Conservation (phyloP, 2,329 filamentous ascomycete species). For the Septoria petroselini region DNA sequence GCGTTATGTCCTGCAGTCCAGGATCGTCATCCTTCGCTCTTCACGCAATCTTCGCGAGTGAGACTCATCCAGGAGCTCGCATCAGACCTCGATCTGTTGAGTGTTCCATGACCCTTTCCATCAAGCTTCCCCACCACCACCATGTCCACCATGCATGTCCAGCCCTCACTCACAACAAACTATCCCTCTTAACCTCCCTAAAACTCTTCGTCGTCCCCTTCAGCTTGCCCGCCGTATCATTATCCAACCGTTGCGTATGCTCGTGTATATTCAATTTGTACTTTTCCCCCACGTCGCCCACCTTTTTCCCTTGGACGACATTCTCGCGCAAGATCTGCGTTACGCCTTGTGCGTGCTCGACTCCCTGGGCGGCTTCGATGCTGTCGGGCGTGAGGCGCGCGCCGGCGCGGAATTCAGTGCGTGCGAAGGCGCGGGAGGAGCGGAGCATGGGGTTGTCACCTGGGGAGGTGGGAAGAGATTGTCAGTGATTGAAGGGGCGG, state of each 20-base stretch:
- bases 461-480: slow-evolving; percentile 39
- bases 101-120: too few species aligned
- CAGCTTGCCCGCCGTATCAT: slow-evolving; percentile 77
- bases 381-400: slow-evolving; percentile 57
- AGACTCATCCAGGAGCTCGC: too few species aligned
- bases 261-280: slow-evolving; percentile 81
- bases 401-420: slow-evolving; percentile 69
- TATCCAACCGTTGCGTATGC: slow-evolving; percentile 86
- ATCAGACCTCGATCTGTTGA: too few species aligned
- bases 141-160: too few species aligned
- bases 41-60: too few species aligned
- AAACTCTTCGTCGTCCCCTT: slow-evolving; percentile 41
- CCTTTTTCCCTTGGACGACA: slow-evolving; percentile 70
- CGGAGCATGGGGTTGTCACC: slow-evolving; percentile 67
- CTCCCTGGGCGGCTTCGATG: slow-evolving; percentile 59
- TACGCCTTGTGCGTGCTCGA: slow-evolving; percentile 78
- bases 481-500: neutral
- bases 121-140: too few species aligned
- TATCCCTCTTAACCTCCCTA: slow-evolving; percentile 41
- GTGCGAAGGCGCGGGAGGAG: slow-evolving; percentile 70
- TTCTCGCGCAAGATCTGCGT: slow-evolving; percentile 77
- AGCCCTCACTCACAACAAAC: slow-evolving; percentile 9
- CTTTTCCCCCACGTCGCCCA: slow-evolving; percentile 26
- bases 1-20: too few species aligned
- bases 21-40: too few species aligned